phyloP scores from a whole-genome alignment of 306 rosid genomes.

The Vigna trinervia region DNA sequence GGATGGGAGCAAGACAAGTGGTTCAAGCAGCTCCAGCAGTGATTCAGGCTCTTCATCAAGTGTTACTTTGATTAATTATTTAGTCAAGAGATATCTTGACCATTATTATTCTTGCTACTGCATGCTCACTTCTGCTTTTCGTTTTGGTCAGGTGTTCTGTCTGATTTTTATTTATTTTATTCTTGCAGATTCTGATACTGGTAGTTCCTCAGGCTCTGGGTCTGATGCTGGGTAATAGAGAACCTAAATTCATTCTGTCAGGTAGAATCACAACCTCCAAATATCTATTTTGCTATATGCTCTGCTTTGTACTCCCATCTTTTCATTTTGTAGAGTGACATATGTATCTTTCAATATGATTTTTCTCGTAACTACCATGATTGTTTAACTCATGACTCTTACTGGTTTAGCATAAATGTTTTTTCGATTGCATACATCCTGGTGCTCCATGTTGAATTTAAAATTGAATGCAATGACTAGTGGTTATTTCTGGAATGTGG shows the following conservation, averaged over 20 bases:
- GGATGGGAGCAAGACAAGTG: conserved; percentile 89
- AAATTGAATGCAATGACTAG: background rate
- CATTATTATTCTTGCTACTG: background rate
- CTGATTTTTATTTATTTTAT: conserved; percentile 31
- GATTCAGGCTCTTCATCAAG: conserved; percentile 97
- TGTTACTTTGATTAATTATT: conserved; percentile 59
- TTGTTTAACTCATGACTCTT: conserved; percentile 12
- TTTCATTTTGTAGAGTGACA: background rate
- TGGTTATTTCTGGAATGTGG: background rate
- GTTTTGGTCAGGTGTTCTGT: conserved; percentile 28
- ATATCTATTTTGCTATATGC: background rate
- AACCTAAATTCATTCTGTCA: conserved; percentile 50
- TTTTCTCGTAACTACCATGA: conserved; percentile 24
- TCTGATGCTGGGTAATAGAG: conserved; percentile 82
- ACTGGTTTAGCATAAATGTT: conserved; percentile 19
- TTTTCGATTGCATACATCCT: conserved; percentile 12
- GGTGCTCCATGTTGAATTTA: conserved; percentile 8
- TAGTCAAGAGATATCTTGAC: background rate
- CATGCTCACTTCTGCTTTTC: conserved; percentile 6
- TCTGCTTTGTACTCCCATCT: conserved; percentile 5
- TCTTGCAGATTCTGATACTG: conserved; percentile 91
- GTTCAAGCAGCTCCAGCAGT: conserved; percentile 98
- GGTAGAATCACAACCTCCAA: conserved; percentile 50
- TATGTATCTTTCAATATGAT: conserved; percentile 14
- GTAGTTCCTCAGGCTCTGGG: conserved; percentile 91